These are phyloP conservation scores for Domatiomyces catenatus DNA, from an alignment of 2,329 filamentous ascomycete genomes.

Conservation along the genomic window DNA sequence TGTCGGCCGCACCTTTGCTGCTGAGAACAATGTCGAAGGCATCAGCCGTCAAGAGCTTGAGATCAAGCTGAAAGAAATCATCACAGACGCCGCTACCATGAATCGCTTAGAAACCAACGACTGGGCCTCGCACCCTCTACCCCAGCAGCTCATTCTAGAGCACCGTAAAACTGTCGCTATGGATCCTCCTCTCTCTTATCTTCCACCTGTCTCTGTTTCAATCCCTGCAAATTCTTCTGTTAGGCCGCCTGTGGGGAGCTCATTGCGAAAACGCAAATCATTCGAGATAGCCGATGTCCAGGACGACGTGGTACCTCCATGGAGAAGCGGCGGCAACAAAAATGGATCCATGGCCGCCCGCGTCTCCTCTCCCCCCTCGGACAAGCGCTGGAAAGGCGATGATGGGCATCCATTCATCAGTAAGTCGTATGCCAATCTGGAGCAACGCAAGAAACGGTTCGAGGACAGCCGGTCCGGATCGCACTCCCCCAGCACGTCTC, in stretches of 20 bases:
- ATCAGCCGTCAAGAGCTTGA: conserved; percentile 60
- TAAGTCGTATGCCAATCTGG: conserved; percentile 80
- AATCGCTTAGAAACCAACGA: conserved; percentile 57
- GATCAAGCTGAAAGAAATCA: conserved; percentile 67
- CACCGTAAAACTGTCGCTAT: conserved; percentile 38
- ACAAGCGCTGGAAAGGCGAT: conserved; percentile 36
- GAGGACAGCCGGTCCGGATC: conserved; percentile 37
- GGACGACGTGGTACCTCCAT: conserved; percentile 44
- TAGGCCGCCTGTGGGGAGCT: conserved; percentile 16
- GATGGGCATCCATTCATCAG: conserved; percentile 49
- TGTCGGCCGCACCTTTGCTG: conserved; percentile 75
- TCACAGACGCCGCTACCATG: conserved; percentile 63
- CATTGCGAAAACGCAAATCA: conserved; percentile 70
- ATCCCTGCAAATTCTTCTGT: conserved; percentile 8
- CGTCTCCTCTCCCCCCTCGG: conserved; percentile 44
- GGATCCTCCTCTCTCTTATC: conserved; percentile 13
- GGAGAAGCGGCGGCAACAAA: conserved; percentile 51
- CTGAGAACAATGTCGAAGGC: conserved; percentile 49
- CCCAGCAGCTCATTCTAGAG: conserved; percentile 64
- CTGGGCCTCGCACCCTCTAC: conserved; percentile 71
- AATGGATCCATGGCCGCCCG: conserved; percentile 50
- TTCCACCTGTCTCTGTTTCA: conserved; percentile 10
- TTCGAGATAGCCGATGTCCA: conserved; percentile 43
- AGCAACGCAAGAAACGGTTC: conserved; percentile 81
- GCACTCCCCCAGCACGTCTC: conserved; percentile 24